Evolutionary conservation across 371 early-diverging fungal genomes (phyloP).

Genomic region (Zychaea mexicana): DNA sequence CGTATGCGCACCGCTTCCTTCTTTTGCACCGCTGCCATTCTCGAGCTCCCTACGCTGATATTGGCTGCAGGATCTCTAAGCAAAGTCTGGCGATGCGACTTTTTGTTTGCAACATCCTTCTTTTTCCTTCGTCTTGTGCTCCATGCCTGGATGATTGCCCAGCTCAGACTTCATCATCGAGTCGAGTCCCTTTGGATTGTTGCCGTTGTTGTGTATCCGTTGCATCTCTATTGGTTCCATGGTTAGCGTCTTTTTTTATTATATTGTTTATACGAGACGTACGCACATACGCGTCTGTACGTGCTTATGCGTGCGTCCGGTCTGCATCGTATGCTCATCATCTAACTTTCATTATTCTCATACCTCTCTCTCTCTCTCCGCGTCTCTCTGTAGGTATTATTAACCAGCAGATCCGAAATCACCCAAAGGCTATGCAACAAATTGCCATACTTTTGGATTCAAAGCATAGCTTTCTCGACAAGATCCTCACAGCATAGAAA

Average conservation of each 20-base stretch:
- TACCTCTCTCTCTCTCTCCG: neutral
- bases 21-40: slow-evolving; percentile 39
- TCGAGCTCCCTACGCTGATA: slow-evolving; percentile 47
- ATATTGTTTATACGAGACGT: too few relatives aligned
- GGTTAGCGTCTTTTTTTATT: slow-evolving; percentile 23
- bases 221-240: slow-evolving; percentile 53
- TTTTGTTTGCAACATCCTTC: slow-evolving; percentile 47
- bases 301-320: too few relatives aligned
- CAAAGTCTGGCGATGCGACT: slow-evolving; percentile 32
- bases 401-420: slow-evolving; percentile 8
- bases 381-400: slow-evolving; percentile 15
- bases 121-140: slow-evolving; percentile 39
- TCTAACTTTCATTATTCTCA: neutral
- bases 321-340: neutral
- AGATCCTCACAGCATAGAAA: slow-evolving; percentile 8
- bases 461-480: slow-evolving; percentile 11
- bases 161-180: slow-evolving; percentile 15
- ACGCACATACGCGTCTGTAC: too few relatives aligned
- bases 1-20: slow-evolving; percentile 24
- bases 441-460: slow-evolving; percentile 2
- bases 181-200: slow-evolving; percentile 20
- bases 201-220: slow-evolving; percentile 31
- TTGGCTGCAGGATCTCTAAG: slow-evolving; percentile 43
- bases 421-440: slow-evolving; percentile 14
- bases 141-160: slow-evolving; percentile 41